A percentile compares a stretch with the other conserved stretches of the same genome.
These are phyloP conservation scores for Rhynchospora breviuscula DNA, from an alignment of 176 grass and related monocot genomes.

Conservation along the genomic window DNA sequence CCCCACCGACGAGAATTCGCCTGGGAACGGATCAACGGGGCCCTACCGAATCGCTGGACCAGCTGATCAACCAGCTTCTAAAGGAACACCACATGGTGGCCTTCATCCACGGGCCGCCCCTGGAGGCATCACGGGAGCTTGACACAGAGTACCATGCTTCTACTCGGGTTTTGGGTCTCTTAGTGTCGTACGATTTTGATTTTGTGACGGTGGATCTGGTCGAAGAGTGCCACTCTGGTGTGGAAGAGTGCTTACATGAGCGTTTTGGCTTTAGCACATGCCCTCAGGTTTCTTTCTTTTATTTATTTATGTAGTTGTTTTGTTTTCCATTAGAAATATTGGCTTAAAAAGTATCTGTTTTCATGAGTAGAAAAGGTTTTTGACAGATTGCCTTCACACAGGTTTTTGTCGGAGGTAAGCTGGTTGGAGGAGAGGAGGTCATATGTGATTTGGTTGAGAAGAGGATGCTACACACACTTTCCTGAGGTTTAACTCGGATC, in stretches of 20 bases:
- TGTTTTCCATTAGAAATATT: background rate
- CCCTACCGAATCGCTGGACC: constrained; percentile 45
- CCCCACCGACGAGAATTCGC: constrained; percentile 36
- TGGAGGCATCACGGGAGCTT: constrained; percentile 48
- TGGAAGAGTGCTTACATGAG: background rate
- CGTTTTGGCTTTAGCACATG: background rate
- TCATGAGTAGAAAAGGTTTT: background rate
- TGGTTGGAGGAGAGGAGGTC: constrained; percentile 8
- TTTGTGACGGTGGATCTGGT: constrained; percentile 66
- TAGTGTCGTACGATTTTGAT: constrained; percentile 63
- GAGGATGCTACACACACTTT: constrained; percentile 15
- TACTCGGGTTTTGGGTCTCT: constrained; percentile 47
- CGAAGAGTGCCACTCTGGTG: constrained; percentile 35
- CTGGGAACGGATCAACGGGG: constrained; percentile 58
- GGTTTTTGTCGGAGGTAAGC: constrained; percentile 11
- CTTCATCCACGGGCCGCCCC: constrained; percentile 81
- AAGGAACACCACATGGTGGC: constrained; percentile 83
- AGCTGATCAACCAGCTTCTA: constrained; percentile 53
- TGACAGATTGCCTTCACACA: background rate
- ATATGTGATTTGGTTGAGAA: background rate
- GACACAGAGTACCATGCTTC: constrained; percentile 32
- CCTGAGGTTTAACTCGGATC: background rate
- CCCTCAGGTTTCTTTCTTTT: constrained; percentile 2
- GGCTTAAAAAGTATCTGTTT: background rate
- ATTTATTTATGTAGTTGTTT: background rate